A percentile compares a stretch with the other conserved stretches of the same genome.
These are phyloP conservation scores for Iris pallida DNA, from an alignment of 116 monocot species.

Conservation along the genomic window DNA sequence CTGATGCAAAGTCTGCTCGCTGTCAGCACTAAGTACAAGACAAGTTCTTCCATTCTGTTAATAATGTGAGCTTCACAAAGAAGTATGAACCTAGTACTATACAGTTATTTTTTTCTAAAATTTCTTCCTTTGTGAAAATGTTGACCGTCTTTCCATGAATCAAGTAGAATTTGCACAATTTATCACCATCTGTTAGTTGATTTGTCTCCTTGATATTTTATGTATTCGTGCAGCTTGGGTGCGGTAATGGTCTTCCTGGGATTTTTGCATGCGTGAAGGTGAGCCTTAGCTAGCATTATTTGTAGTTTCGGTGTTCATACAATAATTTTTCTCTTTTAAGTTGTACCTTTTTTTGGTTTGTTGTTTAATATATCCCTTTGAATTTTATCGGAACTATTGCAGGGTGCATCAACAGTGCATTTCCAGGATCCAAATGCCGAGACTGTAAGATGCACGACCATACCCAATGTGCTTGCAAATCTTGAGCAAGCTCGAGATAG, in stretches of 20 bases:
- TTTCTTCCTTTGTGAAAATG: too few species aligned
- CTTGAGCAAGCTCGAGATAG: constrained; percentile 77
- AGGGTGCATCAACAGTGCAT: constrained; percentile 91
- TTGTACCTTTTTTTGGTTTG: background rate
- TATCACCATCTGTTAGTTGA: too few species aligned
- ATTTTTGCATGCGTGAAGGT: constrained; percentile 95
- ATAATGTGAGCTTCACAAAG: too few species aligned
- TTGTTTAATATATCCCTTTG: background rate
- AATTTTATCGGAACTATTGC: constrained; percentile 7
- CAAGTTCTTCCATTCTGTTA: too few species aligned
- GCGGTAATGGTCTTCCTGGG: constrained; percentile 75
- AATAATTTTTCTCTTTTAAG: background rate
- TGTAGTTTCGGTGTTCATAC: background rate
- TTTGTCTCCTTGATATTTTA: background rate
- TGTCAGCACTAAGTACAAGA: too few species aligned
- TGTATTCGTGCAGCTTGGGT: constrained; percentile 59
- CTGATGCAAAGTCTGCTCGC: too few species aligned
- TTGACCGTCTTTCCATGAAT: too few species aligned
- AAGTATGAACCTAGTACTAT: too few species aligned
- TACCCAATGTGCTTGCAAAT: constrained; percentile 87
- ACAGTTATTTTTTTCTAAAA: too few species aligned
- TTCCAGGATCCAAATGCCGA: constrained; percentile 93
- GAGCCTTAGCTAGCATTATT: background rate
- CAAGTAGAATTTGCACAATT: too few species aligned
- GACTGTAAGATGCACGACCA: constrained; percentile 70